Evolutionary conservation across 2,329 filamentous ascomycete species (phyloP).

Genomic region (Cladosporium sphaerospermum): DNA sequence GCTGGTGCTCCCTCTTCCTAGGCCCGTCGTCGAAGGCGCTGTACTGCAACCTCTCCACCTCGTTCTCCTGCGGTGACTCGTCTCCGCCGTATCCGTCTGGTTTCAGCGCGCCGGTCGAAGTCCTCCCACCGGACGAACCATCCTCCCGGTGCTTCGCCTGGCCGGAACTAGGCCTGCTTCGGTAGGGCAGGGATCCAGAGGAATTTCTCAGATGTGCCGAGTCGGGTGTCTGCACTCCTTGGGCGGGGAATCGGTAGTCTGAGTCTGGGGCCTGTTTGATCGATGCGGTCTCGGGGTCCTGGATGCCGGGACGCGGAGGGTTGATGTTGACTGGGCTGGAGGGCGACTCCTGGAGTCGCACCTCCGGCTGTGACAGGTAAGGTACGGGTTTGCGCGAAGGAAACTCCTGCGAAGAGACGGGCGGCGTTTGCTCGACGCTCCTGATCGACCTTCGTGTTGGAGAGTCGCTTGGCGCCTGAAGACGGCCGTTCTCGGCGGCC

Average conservation of each 20-base stretch:
- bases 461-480: background rate
- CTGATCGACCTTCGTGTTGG: conserved; percentile 7
- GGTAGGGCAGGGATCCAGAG: conserved; percentile 17
- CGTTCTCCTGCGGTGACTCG: conserved; percentile 21
- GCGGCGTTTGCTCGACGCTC: conserved; percentile 10
- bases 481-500: conserved; percentile 7
- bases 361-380: conserved; percentile 16
- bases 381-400: conserved; percentile 6
- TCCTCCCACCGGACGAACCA: conserved; percentile 12
- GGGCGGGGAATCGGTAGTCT: conserved; percentile 14
- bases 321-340: conserved; percentile 30
- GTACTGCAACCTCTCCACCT: conserved; percentile 41
- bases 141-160: conserved; percentile 11
- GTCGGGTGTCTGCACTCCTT: conserved; percentile 21
- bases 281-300: conserved; percentile 25
- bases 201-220: conserved; percentile 16
- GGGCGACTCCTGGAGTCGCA: conserved; percentile 28
- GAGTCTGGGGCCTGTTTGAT: conserved; percentile 15
- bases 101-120: conserved; percentile 16
- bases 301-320: conserved; percentile 23
- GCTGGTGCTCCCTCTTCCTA: conserved; percentile 19
- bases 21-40: conserved; percentile 38
- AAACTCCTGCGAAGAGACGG: conserved; percentile 4
- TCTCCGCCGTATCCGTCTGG: conserved; percentile 4
- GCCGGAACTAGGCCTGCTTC: conserved; percentile 14